Conservation (phyloP, 345 rosid genomes). For the Eucalyptus globulus region DNA sequence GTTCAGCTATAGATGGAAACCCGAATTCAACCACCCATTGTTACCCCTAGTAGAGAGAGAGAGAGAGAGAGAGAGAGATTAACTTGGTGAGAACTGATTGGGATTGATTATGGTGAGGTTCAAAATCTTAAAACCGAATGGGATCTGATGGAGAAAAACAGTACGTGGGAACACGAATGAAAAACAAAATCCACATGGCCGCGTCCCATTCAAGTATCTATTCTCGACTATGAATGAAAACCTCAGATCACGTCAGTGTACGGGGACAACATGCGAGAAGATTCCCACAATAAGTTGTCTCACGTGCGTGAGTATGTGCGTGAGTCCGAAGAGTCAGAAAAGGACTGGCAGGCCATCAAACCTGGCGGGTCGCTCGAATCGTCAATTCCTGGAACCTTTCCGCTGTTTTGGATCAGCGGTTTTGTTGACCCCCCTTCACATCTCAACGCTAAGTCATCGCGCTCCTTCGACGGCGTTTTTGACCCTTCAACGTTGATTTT, state of each 20-base stretch:
- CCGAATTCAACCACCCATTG: background rate
- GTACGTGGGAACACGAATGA: background rate
- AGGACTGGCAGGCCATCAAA: background rate
- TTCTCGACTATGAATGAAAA: background rate
- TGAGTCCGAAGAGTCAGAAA: background rate
- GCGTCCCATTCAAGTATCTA: background rate
- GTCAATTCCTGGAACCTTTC: background rate
- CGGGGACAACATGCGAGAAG: background rate
- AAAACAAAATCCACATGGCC: background rate
- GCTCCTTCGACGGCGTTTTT: background rate
- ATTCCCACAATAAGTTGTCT: background rate
- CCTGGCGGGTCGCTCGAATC: background rate
- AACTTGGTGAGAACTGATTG: background rate
- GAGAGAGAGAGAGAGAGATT: background rate
- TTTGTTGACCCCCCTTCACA: background rate
- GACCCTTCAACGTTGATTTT: background rate
- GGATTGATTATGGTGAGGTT: background rate
- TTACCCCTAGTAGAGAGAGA: background rate
- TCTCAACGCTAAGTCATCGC: background rate
- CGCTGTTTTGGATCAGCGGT: background rate
- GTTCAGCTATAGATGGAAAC: background rate
- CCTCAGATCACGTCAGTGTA: background rate
- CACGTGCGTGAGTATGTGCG: background rate
- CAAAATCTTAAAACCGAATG: background rate
- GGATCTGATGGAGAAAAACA: background rate